Percentiles rank a stretch among this genome's conserved stretches.
These are phyloP conservation scores for Sporopachydermia quercuum DNA, from an alignment of 805 yeast genomes.

Conservation along the genomic window DNA sequence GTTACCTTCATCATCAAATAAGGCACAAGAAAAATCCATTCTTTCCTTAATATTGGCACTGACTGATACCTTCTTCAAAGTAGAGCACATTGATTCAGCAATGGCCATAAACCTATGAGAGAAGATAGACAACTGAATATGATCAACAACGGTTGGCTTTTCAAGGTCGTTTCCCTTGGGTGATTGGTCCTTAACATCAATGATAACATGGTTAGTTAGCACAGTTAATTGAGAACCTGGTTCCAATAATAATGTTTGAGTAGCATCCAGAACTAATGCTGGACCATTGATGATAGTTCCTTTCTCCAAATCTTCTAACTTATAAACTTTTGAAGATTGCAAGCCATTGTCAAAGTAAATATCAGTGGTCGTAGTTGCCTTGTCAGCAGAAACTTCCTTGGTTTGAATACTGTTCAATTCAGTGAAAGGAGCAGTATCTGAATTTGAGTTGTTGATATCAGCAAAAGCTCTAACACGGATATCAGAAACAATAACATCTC, in stretches of 20 bases:
- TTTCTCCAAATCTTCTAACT: constrained; percentile 33
- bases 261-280: constrained; percentile 62
- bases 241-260: constrained; percentile 65
- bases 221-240: constrained; percentile 44
- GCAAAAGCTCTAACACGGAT: constrained; percentile 63
- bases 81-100: constrained; percentile 81
- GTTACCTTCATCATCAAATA: constrained; percentile 64
- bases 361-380: constrained; percentile 22
- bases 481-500: constrained; percentile 54
- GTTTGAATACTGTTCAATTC: neutral
- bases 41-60: constrained; percentile 77
- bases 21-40: constrained; percentile 72
- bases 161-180: constrained; percentile 8
- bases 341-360: constrained; percentile 44
- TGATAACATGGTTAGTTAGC: constrained; percentile 45
- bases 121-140: constrained; percentile 60
- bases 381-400: neutral
- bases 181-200: constrained; percentile 17
- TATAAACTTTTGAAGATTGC: constrained; percentile 37
- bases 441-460: constrained; percentile 21
- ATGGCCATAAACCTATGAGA: constrained; percentile 81
- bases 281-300: constrained; percentile 55
- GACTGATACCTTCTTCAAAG: constrained; percentile 65
- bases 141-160: constrained; percentile 33
- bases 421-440: constrained; percentile 3